phyloP scores from a whole-genome alignment of 805 yeast species.

The Candida namnaoensis region DNA sequence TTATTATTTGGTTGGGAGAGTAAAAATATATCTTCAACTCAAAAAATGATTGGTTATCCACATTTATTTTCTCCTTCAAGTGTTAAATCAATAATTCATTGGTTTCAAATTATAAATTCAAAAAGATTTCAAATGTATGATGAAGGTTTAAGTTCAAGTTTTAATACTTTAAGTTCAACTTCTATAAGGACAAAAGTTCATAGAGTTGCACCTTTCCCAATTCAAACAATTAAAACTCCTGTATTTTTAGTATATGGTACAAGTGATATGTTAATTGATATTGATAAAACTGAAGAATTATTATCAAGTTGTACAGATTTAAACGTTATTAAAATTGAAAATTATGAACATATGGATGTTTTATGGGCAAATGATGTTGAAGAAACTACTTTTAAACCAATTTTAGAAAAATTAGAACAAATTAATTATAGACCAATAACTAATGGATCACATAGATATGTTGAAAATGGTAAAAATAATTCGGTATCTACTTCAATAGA shows the following conservation, averaged over 20 bases:
- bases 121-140: slow-evolving; percentile 71
- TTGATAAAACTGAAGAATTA: slow-evolving; percentile 46
- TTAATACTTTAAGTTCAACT: slow-evolving; percentile 10
- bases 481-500: too few species aligned
- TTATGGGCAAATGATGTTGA: slow-evolving; percentile 65
- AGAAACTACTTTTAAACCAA: slow-evolving; percentile 24
- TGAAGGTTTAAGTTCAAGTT: slow-evolving; percentile 28
- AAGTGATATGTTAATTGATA: slow-evolving; percentile 63
- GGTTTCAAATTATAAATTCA: slow-evolving; percentile 73
- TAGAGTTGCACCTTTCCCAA: slow-evolving; percentile 47
- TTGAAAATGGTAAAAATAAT: too few species aligned
- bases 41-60: slow-evolving; percentile 65
- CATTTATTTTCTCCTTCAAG: slow-evolving; percentile 78
- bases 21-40: slow-evolving; percentile 53
- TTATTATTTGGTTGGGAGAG: slow-evolving; percentile 66
- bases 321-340: slow-evolving; percentile 34
- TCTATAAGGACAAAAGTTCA: slow-evolving; percentile 23
- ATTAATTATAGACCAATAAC: slow-evolving; percentile 21
- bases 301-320: slow-evolving; percentile 46
- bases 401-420: slow-evolving; percentile 44
- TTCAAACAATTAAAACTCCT: slow-evolving; percentile 46
- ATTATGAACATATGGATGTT: slow-evolving; percentile 74
- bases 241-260: slow-evolving; percentile 64
- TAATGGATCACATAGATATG: too few species aligned
- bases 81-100: slow-evolving; percentile 75